A percentile compares a stretch with the other conserved stretches of the same genome.
Conservation (phyloP, 768 basidiomycete genomes). For the Tylopilus sp. region DNA sequence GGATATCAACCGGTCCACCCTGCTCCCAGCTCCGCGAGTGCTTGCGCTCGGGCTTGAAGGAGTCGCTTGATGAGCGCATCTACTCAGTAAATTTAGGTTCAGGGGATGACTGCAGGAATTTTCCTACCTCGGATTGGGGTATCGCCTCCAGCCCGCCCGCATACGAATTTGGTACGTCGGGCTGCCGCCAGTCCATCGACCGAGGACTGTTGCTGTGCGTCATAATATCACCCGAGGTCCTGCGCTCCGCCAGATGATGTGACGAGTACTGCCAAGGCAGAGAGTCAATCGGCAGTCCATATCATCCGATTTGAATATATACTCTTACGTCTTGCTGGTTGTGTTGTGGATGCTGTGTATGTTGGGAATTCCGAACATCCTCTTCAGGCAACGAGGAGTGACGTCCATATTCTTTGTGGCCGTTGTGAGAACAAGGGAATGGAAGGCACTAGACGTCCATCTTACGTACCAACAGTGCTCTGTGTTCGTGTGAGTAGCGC, state of each 20-base stretch:
- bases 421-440: constrained; percentile 18
- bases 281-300: constrained; percentile 17
- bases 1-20: constrained; percentile 35
- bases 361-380: constrained; percentile 29
- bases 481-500: constrained; percentile 35
- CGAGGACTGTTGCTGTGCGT: constrained; percentile 34
- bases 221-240: constrained; percentile 32
- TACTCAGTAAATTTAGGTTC: constrained; percentile 32
- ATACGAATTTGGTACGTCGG: constrained; percentile 32
- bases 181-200: constrained; percentile 32
- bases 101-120: constrained; percentile 8
- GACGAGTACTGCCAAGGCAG: constrained; percentile 28
- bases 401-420: constrained; percentile 31
- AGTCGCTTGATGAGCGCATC: constrained; percentile 38
- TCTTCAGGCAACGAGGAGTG: constrained; percentile 32
- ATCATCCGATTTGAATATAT: constrained; percentile 11
- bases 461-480: constrained; percentile 32
- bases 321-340: constrained; percentile 34
- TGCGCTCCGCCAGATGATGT: constrained; percentile 33
- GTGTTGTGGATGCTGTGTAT: constrained; percentile 27
- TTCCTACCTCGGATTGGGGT: constrained; percentile 34
- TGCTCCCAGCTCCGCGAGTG: constrained; percentile 65
- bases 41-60: constrained; percentile 46
- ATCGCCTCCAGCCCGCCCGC: constrained; percentile 27
- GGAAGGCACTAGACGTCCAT: constrained; percentile 4